These are phyloP conservation scores for Cinchona pubescens DNA, from an alignment of 257 asterid genomes.

Conservation along the genomic window DNA sequence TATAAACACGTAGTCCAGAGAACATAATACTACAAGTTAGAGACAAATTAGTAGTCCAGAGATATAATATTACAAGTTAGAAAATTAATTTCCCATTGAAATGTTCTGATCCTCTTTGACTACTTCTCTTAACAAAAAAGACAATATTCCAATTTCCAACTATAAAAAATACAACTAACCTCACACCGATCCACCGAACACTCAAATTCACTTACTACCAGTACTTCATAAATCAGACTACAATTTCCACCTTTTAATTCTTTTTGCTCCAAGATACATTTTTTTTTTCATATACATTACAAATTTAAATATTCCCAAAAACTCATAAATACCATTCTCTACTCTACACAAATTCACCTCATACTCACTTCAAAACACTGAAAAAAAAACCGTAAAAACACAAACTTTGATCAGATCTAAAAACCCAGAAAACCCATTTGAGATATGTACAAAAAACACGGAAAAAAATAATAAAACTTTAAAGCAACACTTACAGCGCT, in stretches of 20 bases:
- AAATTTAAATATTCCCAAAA: background rate
- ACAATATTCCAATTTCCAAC: background rate
- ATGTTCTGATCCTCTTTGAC: background rate
- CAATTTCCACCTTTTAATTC: background rate
- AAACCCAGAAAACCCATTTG: background rate
- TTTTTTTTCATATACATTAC: background rate
- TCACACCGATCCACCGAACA: slow-evolving; percentile 6
- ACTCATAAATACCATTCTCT: background rate
- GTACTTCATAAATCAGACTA: too few species aligned
- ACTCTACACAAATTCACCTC: background rate
- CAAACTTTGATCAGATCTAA: slow-evolving; percentile 12
- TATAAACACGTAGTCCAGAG: background rate
- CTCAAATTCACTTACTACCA: slow-evolving; percentile 6
- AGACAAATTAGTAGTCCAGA: background rate
- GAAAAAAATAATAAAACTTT: background rate
- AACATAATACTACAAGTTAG: background rate
- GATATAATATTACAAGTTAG: background rate
- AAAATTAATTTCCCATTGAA: background rate
- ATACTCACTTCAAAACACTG: background rate
- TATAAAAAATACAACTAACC: background rate
- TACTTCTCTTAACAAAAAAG: background rate
- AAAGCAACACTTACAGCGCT: slow-evolving; percentile 61
- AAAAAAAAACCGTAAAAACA: background rate
- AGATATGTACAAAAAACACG: background rate
- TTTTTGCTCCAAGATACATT: background rate